Conservation (phyloP, 2,329 filamentous ascomycete genomes). For the Didymella sp. region DNA sequence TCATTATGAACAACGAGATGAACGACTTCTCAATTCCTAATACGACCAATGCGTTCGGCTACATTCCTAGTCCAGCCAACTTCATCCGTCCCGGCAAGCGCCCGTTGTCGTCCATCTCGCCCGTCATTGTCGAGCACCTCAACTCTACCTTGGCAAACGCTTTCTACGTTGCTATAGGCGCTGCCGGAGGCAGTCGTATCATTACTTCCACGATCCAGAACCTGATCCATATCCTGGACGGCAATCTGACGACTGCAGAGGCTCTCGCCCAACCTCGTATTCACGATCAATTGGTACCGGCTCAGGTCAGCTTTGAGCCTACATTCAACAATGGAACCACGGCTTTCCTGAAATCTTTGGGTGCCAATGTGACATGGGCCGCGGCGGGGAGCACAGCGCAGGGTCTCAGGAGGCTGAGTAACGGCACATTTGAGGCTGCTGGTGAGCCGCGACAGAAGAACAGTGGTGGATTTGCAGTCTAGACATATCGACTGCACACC, state of each 20-base stretch:
- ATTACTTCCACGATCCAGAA: conserved; percentile 80
- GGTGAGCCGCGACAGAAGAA: conserved; percentile 77
- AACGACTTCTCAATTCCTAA: conserved; percentile 78
- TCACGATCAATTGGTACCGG: conserved; percentile 83
- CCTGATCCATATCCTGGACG: conserved; percentile 75
- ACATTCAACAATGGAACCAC: conserved; percentile 70
- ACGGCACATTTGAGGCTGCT: conserved; percentile 78
- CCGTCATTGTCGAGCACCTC: conserved; percentile 73
- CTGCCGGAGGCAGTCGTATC: conserved; percentile 83
- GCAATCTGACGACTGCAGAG: conserved; percentile 64
- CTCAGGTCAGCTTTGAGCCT: conserved; percentile 71
- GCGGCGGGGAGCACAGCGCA: conserved; percentile 74
- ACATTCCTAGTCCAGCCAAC: conserved; percentile 79
- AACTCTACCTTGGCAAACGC: conserved; percentile 57
- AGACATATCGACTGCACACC: conserved; percentile 7
- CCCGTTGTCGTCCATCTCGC: conserved; percentile 81
- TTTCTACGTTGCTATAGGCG: conserved; percentile 73
- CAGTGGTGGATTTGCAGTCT: conserved; percentile 69
- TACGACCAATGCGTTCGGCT: conserved; percentile 81
- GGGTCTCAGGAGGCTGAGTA: conserved; percentile 65
- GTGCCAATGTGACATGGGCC: conserved; percentile 77
- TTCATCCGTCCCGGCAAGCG: conserved; percentile 82
- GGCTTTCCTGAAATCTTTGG: conserved; percentile 66
- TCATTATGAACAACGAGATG: conserved; percentile 71
- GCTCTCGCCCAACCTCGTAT: conserved; percentile 72